These are phyloP conservation scores for Raphanus sativus DNA, from an alignment of 345 rosid genomes.

Conservation along the genomic window DNA sequence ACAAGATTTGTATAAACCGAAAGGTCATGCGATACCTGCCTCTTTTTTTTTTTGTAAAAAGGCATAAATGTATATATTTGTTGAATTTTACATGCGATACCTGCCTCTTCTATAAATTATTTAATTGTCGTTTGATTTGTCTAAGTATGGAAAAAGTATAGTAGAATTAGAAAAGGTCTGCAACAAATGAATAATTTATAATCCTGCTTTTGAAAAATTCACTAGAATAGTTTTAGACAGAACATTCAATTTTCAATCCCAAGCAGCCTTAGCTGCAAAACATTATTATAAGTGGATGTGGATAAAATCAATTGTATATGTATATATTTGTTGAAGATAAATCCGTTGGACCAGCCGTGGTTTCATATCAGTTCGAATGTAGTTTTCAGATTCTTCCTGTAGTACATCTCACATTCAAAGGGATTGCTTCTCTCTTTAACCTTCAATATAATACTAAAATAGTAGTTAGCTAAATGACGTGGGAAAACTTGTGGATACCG, in stretches of 20 bases:
- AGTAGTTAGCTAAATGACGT: constrained; percentile 23
- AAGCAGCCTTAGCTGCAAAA: constrained; percentile 4
- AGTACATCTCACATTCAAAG: constrained; percentile 36
- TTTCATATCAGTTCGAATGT: constrained; percentile 29
- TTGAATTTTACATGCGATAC: neutral
- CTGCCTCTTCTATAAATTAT: neutral
- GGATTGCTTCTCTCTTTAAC: constrained; percentile 33
- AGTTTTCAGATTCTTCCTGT: constrained; percentile 27
- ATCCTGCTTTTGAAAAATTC: neutral
- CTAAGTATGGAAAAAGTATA: neutral
- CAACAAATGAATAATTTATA: neutral
- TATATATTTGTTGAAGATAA: constrained; percentile 9
- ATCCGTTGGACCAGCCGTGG: constrained; percentile 33
- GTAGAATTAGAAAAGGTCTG: neutral
- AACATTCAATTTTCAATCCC: constrained; percentile 3
- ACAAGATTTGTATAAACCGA: neutral
- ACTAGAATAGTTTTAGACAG: neutral
- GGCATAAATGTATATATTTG: too few relatives aligned
- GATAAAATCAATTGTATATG: constrained; percentile 10
- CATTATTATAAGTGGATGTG: constrained; percentile 3
- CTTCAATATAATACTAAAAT: constrained; percentile 8
- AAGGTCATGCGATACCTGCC: neutral
- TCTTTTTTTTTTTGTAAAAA: too few relatives aligned
- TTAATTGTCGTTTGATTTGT: neutral
- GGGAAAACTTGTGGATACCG: constrained; percentile 23